phyloP scores from a whole-genome alignment of 1,284 basidiomycete species.

The Irpex lacteus region DNA sequence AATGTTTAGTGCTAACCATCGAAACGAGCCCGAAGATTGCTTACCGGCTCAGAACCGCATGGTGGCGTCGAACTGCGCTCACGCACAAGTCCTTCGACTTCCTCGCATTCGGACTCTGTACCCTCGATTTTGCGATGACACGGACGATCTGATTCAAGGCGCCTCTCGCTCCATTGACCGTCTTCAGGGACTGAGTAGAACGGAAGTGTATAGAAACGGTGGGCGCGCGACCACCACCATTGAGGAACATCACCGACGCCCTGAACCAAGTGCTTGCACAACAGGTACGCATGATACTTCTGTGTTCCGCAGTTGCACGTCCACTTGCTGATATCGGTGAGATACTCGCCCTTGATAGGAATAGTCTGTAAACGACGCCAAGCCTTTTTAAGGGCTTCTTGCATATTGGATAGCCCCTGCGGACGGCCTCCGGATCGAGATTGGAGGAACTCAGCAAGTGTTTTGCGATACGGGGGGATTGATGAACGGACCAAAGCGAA shows the following conservation, averaged over 20 bases:
- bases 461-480: constrained; percentile 13
- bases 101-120: neutral
- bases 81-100: neutral
- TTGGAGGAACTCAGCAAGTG: neutral
- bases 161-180: neutral
- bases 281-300: constrained; percentile 17
- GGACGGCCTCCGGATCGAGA: neutral
- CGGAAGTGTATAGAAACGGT: constrained; percentile 12
- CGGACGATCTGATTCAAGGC: neutral
- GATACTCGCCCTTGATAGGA: constrained; percentile 12
- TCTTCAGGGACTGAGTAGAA: constrained; percentile 14
- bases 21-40: neutral
- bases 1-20: neutral
- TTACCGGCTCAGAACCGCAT: neutral
- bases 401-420: constrained; percentile 2
- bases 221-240: constrained; percentile 12
- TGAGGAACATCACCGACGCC: constrained; percentile 1
- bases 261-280: constrained; percentile 20
- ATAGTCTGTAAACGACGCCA: constrained; percentile 5
- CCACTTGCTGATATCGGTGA: constrained; percentile 10
- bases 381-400: neutral
- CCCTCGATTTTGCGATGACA: neutral
- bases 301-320: constrained; percentile 19
- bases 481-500: constrained; percentile 8
- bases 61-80: neutral